Base-by-base conservation (phyloP, 306 rosid genomes). In the Quercus ilex region DNA sequence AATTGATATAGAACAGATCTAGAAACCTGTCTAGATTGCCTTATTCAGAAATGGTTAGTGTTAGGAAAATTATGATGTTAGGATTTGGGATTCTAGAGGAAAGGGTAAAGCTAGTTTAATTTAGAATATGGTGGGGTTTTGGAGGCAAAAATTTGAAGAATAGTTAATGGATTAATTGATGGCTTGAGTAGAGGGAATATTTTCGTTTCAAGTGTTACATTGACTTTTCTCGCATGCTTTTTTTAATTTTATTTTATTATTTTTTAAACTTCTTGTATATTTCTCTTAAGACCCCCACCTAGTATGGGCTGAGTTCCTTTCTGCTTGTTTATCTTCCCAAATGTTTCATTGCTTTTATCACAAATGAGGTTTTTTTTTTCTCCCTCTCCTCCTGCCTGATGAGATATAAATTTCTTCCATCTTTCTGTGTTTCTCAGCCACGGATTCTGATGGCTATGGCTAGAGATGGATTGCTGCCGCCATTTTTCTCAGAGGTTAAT, bases 381-480 rank as follows among this genome's bases (percentile, higher is more conserved):
- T 30, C 21, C 20, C 13, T 4, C 30, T 41, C 3, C 11, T 41
- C 12, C 46, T 41, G 46, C 46, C 21, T 41, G 51, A 60, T 81
- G 41, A 52, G 2, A 26, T 72, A 59, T 65, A 63, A 46, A 74
- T 75, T 21, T 70, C 23, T 71, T 82, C 30, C 19, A 60, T 69
- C 20, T 35, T 8, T 43, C 23, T 71, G 20, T 38, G 49, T 25
- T 78, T 77, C 57, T 60, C 79, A 89, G 92, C 92, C 92, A 21
- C 88, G 92, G 30, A 89, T 89, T 74, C 76, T 89, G 87, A 84
- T 89, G 92, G 90, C 92, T 46, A 89, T 89, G 92, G 80, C 92
- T 17, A 78, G 92, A 80, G 88, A 89, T 73, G 92, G 92, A 69
- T 84, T 89, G 82, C 74, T 89, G 81, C 88, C 92, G 1, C 43